Evolutionary conservation across 306 rosid species (phyloP).

Genomic region (Ziziphus jujuba): DNA sequence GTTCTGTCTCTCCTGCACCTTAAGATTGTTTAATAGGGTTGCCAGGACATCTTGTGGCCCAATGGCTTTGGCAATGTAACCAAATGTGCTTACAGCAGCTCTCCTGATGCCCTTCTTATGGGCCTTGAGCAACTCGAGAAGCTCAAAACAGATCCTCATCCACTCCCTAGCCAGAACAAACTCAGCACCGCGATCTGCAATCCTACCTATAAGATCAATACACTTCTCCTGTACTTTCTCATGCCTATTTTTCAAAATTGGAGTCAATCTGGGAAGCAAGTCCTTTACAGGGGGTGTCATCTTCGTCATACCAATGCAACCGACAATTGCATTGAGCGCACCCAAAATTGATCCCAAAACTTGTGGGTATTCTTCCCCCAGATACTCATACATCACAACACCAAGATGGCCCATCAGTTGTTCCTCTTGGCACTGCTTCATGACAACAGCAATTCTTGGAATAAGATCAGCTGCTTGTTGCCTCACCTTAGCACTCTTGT

Average conservation of each 20-base stretch:
- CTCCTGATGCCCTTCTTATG: constrained; percentile 95
- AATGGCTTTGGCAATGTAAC: constrained; percentile 89
- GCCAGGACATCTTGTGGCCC: constrained; percentile 96
- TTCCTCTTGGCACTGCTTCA: constrained; percentile 98
- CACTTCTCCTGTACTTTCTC: constrained; percentile 98
- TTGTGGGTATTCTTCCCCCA: constrained; percentile 97
- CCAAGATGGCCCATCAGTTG: constrained; percentile 99
- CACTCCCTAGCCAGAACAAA: constrained; percentile 96
- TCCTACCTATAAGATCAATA: constrained; percentile 89
- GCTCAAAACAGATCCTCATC: constrained; percentile 98
- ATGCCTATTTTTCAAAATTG: constrained; percentile 93
- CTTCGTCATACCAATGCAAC: constrained; percentile 97
- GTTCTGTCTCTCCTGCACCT: constrained; percentile 95
- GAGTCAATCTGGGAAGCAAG: constrained; percentile 91
- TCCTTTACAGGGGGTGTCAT: constrained; percentile 98
- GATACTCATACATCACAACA: constrained; percentile 88
- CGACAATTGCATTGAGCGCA: constrained; percentile 93
- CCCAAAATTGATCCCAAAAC: constrained; percentile 93
- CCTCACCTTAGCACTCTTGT: constrained; percentile 95
- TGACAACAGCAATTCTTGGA: constrained; percentile 91
- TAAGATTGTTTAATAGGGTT: constrained; percentile 75
- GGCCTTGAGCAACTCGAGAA: constrained; percentile 98
- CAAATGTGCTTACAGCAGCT: constrained; percentile 87
- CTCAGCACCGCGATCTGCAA: constrained; percentile 99
- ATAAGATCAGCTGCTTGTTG: constrained; percentile 98